Evolutionary conservation across 2,329 filamentous ascomycete genomes (phyloP).

Genomic region (Penicillium sp.): DNA sequence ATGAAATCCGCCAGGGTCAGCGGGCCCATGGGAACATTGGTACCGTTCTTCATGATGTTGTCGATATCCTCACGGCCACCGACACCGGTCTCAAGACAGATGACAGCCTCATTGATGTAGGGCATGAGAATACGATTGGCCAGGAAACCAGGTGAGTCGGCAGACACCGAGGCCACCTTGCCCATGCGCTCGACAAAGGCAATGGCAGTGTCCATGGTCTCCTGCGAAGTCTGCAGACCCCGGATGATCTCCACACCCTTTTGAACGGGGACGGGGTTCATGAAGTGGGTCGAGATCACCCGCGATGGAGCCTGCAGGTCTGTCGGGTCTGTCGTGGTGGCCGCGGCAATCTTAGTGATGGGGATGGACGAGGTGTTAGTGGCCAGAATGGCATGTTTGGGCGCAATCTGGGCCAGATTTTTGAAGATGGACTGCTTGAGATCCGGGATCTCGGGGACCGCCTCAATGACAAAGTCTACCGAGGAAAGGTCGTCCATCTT

Average conservation of each 20-base stretch:
- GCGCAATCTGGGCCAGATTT: conserved; percentile 77
- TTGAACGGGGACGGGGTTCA: conserved; percentile 97
- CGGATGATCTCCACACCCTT: conserved; percentile 98
- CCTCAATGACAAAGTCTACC: conserved; percentile 98
- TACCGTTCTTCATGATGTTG: conserved; percentile 98
- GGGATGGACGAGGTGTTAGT: conserved; percentile 99
- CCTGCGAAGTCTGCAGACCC: conserved; percentile 83
- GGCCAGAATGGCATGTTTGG: conserved; percentile 83
- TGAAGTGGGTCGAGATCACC: conserved; percentile 95
- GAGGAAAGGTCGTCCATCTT: conserved; percentile 74
- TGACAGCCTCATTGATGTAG: conserved; percentile 97
- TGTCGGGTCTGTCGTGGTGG: conserved; percentile 75
- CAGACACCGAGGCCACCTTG: conserved; percentile 84
- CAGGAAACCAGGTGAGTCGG: conserved; percentile 90
- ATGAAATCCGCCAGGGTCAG: conserved; percentile 95
- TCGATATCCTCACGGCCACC: conserved; percentile 91
- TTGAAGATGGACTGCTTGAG: conserved; percentile 89
- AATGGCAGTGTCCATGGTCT: conserved; percentile 79
- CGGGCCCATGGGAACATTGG: conserved; percentile 97
- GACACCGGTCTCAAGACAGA: conserved; percentile 91
- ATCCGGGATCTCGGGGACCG: conserved; percentile 86
- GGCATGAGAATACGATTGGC: conserved; percentile 98
- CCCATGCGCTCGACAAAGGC: conserved; percentile 90
- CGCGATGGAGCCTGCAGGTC: conserved; percentile 81
- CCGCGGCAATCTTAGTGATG: conserved; percentile 92